These are phyloP conservation scores for Limnanthes douglasii DNA, from an alignment of 345 rosid species.

Conservation along the genomic window DNA sequence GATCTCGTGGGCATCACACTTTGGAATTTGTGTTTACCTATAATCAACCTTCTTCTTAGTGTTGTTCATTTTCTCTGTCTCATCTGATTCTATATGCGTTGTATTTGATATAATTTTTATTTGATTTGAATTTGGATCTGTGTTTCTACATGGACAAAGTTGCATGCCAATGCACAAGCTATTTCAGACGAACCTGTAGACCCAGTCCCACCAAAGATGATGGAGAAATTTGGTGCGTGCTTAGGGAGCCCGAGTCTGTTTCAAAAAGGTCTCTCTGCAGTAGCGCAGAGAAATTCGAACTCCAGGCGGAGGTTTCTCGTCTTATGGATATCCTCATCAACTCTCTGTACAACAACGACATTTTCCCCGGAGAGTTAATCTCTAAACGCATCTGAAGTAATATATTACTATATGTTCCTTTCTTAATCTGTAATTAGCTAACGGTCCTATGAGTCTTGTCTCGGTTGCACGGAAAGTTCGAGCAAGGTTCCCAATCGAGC, in stretches of 20 bases:
- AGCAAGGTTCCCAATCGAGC: constrained; percentile 64
- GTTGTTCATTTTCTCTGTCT: too few relatives aligned
- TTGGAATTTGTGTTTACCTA: too few relatives aligned
- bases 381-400: constrained; percentile 78
- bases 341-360: constrained; percentile 74
- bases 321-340: constrained; percentile 72
- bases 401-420: neutral
- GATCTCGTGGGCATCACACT: too few relatives aligned
- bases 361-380: constrained; percentile 66
- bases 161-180: constrained; percentile 47
- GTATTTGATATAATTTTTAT: too few relatives aligned
- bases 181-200: constrained; percentile 27
- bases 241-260: constrained; percentile 63
- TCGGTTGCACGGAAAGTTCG: constrained; percentile 76
- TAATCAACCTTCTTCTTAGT: too few relatives aligned
- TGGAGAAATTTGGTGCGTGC: constrained; percentile 58
- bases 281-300: constrained; percentile 57
- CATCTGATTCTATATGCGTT: too few relatives aligned
- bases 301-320: constrained; percentile 88
- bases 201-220: constrained; percentile 68
- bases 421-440: constrained; percentile 22
- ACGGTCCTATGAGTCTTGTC: constrained; percentile 50
- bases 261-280: constrained; percentile 47
- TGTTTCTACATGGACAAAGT: constrained; percentile 29
- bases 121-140: constrained; percentile 16